Base-by-base conservation (phyloP, 2,329 filamentous ascomycete genomes). In the Sporothrix inflata region DNA sequence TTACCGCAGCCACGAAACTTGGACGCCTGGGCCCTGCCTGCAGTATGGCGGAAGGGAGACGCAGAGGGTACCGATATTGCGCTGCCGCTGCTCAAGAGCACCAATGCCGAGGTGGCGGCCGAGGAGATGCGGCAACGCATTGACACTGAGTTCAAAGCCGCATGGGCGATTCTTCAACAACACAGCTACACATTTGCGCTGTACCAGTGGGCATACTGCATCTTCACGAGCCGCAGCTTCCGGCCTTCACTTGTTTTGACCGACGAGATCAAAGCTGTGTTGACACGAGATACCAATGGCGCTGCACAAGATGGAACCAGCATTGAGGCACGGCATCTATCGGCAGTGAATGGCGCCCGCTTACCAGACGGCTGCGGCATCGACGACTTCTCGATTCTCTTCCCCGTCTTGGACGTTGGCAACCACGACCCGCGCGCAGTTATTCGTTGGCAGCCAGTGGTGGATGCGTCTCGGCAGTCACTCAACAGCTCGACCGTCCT, bases 351-450 rank as follows among this genome's bases (percentile, higher is more conserved):
- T n/a, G 4, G 34, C 1, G 78, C 79, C 9, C 77, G 80, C 1
- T 74, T 78, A 42, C 77, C 78, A 81, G 5, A 49, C 2, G 27
- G 27, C 19, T 67, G 65, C 9, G 45, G 47, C 4, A 78, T 84
- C 4, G 88, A 91, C 69, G 87, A 89, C 76, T 90, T 92, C 73
- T 91, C 90, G 1, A 85, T 93, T 8, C 83, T 94, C 5, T 83
- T 93, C 45, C 92, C 92, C 1, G 82, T 93, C 3, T 87, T 93
- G 72, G 92, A 94, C 77, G 84, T 94, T 38, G 88, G 88, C 12
- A 94, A 94, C 77, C 92, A 94, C 77, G 86, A 87, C 69, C 89
- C 90, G 65, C 81, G 86, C 24, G 85, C 89, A 0, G 81, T 85
- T 55, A 86, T 90, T 0, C 80, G 83, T 55, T 94, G 91, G 91